Base-by-base conservation (phyloP, 1,284 basidiomycete species). In the Ganoderma sp. region DNA sequence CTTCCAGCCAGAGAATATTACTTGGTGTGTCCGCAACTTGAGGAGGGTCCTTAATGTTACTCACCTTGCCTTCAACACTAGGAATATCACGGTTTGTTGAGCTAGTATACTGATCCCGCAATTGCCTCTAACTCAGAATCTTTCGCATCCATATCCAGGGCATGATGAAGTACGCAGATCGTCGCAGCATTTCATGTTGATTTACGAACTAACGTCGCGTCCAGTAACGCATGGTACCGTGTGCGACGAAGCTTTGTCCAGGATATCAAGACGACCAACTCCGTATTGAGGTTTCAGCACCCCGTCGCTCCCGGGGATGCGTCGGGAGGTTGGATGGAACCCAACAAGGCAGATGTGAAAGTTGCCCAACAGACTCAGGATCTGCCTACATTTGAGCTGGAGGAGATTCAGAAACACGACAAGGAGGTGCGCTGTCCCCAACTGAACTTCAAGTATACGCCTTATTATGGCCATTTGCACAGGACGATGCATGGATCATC, bases 401-500 rank as follows among this genome's bases (percentile, higher is more conserved):
- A 73, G 28, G 74, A 75, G 64, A 68, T 76, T 22, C 68, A 65
- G 25, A 74, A 74, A 60, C 75, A 76, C 22, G 59, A 75, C 62
- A 72, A 71, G 48, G 63, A 65, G 67, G 74, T 72, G 50, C 2
- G 48, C 10, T 10, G 64, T 43, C 4, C 3, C 5, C 50, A 12
- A 5, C 12, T 62, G 8, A 34, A 10, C 14, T 34, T 32, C 19
- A 32, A 28, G 0, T 28, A 19, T 14, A 34, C 22, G 28, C 3
- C 28, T n/a, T 54, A 25, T 34, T 10, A 58, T 39, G 2, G 17
- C 9, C 1, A 17, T 57, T 58, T 19, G 6, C 56, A 6, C 45
- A 75, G 73, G 71, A 75, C n/a, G 75, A 74, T 43, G 72, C 73
- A 7, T 76, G 75, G 75, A 63, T 76, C 22, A 75, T 76, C 39